Evolutionary conservation across 208 protist species (phyloP).

Genomic region (Histomonas meleagridis): DNA sequence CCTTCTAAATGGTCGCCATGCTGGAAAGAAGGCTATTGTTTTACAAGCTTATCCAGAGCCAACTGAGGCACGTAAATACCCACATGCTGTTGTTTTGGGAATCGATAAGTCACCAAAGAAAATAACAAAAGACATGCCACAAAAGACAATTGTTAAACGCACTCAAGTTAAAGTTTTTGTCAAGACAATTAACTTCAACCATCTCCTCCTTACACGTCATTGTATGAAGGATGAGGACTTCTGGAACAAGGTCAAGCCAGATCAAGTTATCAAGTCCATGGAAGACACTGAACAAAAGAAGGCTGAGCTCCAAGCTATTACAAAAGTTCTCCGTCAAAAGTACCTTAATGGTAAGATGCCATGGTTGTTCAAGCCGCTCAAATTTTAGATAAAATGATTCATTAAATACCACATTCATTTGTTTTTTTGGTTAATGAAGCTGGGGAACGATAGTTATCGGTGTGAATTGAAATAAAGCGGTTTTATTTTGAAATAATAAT

Average conservation of each 20-base stretch:
- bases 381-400: background rate
- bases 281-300: background rate
- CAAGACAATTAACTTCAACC: background rate
- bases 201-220: background rate
- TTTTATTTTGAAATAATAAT: no score
- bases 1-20: background rate
- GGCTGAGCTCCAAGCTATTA: background rate
- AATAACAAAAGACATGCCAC: background rate
- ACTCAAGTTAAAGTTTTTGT: background rate
- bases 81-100: background rate
- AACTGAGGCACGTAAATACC: background rate
- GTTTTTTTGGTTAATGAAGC: no score
- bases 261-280: background rate
- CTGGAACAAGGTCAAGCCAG: background rate
- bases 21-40: background rate
- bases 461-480: no score
- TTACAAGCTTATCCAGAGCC: background rate
- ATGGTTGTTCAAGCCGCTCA: constrained; percentile 14
- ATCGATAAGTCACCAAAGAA: constrained; percentile 26
- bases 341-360: background rate
- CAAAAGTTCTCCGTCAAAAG: background rate
- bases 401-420: no score
- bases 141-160: background rate
- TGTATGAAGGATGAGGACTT: background rate
- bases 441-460: no score